Evolutionary conservation across 2,329 filamentous ascomycete species (phyloP), one percentile per base, ranked within the genome.

Genomic region (Pyrenophora tritici-repentis): DNA sequence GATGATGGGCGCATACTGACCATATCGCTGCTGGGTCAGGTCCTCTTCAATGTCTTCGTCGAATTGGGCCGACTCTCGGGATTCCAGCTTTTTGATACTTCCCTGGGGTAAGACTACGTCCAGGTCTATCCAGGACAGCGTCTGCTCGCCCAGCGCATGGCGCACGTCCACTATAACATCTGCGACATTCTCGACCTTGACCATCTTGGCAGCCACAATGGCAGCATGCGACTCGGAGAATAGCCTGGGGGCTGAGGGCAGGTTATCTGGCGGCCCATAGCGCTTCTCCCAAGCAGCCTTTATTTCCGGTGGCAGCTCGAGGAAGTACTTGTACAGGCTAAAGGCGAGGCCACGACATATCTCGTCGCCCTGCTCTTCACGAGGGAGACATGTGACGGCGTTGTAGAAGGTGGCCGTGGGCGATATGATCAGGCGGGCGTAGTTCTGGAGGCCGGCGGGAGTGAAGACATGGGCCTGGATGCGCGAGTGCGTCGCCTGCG

Each of bases 311-410:
- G 92, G 86, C 44, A 99, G 81, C 75, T 97, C 93, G 55, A 84
- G 83, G 71, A 97, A 97, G 79, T 97, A 99, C 73, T 96, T 97
- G 79, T 88, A 88, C 61, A 99, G 81, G 49, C 90, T 91, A 74
- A 97, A 96, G 40, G 93, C 94, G 48, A 99, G 82, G 14, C 88
- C 94, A 38, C 94, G 87, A 75, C 89, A 95, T 59, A 96, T 82
- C 74, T 97, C 93, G 72, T 97, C 93, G 66, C 93, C 93, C 78
- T 97, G 94, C 74, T 92, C 91, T 71, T 97, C 93, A 70, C 91
- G 88, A 35, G 94, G 91, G 36, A 99, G 83, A 72, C 92, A 86
- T 71, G 90, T 87, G 73, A 99, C 94, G 47, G 92, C 93, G 61
- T 86, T 84, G 75, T 97, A 97, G 67, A 95, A 88, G 43, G 91